Percentiles rank a stretch among this genome's conserved stretches.
Evolutionary conservation across 2,329 filamentous ascomycete species (phyloP).

Genomic region (Thelonectria rubi): DNA sequence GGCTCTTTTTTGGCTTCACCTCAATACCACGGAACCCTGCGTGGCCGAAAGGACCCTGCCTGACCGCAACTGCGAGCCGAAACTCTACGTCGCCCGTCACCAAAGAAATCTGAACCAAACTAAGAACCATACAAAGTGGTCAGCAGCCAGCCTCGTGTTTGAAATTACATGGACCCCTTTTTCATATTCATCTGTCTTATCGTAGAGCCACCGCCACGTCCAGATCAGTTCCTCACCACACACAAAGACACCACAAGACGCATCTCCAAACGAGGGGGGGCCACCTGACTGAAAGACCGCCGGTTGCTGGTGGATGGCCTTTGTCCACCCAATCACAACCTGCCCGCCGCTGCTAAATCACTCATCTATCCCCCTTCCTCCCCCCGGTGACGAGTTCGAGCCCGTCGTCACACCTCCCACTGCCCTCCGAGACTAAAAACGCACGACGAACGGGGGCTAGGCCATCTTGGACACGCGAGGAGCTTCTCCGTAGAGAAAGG

Average conservation of each 20-base stretch:
- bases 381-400: not conserved
- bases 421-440: not conserved
- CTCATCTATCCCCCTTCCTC: not conserved
- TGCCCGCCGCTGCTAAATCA: conserved; percentile 1
- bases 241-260: conserved; percentile 5
- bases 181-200: not conserved
- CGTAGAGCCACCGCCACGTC: not conserved
- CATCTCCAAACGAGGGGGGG: conserved; percentile 1
- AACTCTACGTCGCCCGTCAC: too few species aligned
- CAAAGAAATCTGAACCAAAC: too few species aligned
- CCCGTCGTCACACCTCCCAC: not conserved
- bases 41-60: too few species aligned
- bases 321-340: conserved; percentile 2
- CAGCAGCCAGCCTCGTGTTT: not conserved
- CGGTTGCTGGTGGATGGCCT: conserved; percentile 7
- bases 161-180: not conserved
- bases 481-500: not conserved
- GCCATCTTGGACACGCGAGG: not conserved
- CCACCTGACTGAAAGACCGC: conserved; percentile 14
- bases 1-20: too few species aligned
- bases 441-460: too few species aligned
- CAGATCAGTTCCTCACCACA: not conserved
- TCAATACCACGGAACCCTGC: too few species aligned
- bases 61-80: too few species aligned
- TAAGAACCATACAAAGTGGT: too few species aligned